A percentile compares a stretch with the other conserved stretches of the same genome.
phyloP scores from a whole-genome alignment of 2,329 filamentous ascomycete species.

The Ceratocystis colombiana region DNA sequence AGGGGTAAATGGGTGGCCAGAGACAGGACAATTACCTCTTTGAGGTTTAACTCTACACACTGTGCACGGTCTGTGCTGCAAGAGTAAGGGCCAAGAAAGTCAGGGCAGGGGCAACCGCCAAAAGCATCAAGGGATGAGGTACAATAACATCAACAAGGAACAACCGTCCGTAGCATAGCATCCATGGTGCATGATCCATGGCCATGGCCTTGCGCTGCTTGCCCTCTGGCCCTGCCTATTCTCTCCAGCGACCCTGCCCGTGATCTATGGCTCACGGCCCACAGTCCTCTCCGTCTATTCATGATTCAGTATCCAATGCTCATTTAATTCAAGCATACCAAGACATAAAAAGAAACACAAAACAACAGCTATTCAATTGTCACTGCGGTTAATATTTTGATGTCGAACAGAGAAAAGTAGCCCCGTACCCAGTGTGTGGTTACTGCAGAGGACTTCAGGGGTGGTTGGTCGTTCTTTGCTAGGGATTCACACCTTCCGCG shows the following conservation, averaged over 20 bases:
- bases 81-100: conserved; percentile 7
- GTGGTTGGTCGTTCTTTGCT: conserved; percentile 1
- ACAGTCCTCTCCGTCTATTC: background rate
- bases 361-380: too few relatives aligned
- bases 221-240: too few relatives aligned
- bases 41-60: conserved; percentile 17
- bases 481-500: conserved; percentile 3
- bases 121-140: conserved; percentile 13
- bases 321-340: too few relatives aligned
- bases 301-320: too few relatives aligned
- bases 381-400: too few relatives aligned
- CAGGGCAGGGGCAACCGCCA: conserved; percentile 13
- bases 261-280: background rate
- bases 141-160: background rate
- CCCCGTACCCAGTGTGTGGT: background rate
- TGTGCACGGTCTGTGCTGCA: conserved; percentile 19
- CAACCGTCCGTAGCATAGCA: background rate
- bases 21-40: conserved; percentile 18
- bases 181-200: background rate
- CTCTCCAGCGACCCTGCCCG: too few relatives aligned
- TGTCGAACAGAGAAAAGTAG: too few relatives aligned
- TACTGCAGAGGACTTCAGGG: background rate
- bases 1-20: conserved; percentile 14
- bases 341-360: too few relatives aligned
- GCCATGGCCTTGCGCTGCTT: background rate